Evolutionary conservation across 495 filamentous ascomycete species (phyloP), one percentile per base, ranked within the genome.

Genomic region (Elaphomyces granulatus): DNA sequence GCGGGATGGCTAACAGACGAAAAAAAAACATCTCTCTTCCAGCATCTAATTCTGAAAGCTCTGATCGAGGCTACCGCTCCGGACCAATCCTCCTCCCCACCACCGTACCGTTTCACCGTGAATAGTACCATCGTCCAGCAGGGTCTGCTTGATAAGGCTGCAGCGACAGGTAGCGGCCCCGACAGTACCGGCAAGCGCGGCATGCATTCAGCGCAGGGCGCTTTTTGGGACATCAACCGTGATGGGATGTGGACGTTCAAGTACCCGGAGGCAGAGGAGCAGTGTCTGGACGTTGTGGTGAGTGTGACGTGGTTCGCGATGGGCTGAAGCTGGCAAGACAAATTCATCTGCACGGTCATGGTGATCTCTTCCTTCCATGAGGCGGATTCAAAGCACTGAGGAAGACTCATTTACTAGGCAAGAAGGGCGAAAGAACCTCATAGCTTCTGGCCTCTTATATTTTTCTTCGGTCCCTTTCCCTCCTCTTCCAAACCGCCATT

Each of bases 41-140:
- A 94, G 85, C 90, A 86, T 67, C 72, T 72, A 31, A 81, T 92
- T 65, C 81, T 98, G 42, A 77, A 83, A 54, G 70, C 78, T 36
- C 68, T 96, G 41, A 86, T 95, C 58, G 70, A 79, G 41, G 87
- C 93, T 50, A 80, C 85, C 32, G 74, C 76, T 10, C 80, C 78
- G 33, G 43, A 45, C 18, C 28, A 44, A 16, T 28, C 37, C 32
- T 50, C 56, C 41, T 30, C 41, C 4, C 37, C 53, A 12, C 57
- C 71, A 6, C 59, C 61, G 12, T 92, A 78, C 70, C 94, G 95
- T 59, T 98, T 83, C 61, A 79, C 82, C 44, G 84, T 94, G 57
- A 94, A 92, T 71, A 92, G 83, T 70, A 96, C 87, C 47, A 95
- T 96, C 55, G 90, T 98, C 44, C 90, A 98, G 59, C 88, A 98